These are phyloP conservation scores for Penicillium silybi DNA, from an alignment of 495 filamentous ascomycete species.

Conservation along the genomic window DNA sequence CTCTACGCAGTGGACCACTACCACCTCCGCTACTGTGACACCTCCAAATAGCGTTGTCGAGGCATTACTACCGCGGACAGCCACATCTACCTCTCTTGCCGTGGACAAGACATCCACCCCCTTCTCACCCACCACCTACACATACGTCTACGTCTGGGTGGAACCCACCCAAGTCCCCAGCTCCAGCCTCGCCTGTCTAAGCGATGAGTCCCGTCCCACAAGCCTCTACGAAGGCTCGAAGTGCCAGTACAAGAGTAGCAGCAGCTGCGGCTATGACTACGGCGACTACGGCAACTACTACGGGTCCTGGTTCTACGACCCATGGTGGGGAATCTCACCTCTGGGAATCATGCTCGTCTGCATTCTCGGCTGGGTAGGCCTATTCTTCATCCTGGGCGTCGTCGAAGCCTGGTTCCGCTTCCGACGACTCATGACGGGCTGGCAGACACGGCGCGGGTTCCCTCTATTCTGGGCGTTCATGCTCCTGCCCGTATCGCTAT, in stretches of 20 bases:
- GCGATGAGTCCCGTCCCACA: constrained; percentile 17
- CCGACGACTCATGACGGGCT: constrained; percentile 48
- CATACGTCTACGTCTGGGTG: constrained; percentile 27
- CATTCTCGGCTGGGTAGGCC: constrained; percentile 35
- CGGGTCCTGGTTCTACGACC: constrained; percentile 24
- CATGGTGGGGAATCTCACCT: constrained; percentile 25
- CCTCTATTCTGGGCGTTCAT: constrained; percentile 45
- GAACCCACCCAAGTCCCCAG: constrained; percentile 30
- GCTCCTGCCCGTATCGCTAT: constrained; percentile 32
- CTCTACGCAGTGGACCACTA: constrained; percentile 28
- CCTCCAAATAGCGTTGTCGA: constrained; percentile 11
- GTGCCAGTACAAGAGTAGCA: constrained; percentile 6
- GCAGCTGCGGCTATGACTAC: constrained; percentile 14
- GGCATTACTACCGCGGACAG: constrained; percentile 18
- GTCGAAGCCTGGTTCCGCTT: constrained; percentile 49
- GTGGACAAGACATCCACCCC: constrained; percentile 18
- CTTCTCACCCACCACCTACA: constrained; percentile 28
- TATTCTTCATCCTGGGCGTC: constrained; percentile 46
- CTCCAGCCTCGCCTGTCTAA: constrained; percentile 17
- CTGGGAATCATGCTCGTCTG: constrained; percentile 34
- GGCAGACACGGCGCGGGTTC: constrained; percentile 43
- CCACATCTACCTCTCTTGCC: constrained; percentile 26
- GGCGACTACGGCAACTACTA: constrained; percentile 13
- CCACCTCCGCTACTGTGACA: constrained; percentile 16
- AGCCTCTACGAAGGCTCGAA: constrained; percentile 16